Percentiles rank a stretch among this genome's conserved stretches.
Evolutionary conservation across 495 filamentous ascomycete genomes (phyloP).

Genomic region (Penicillium steckii): DNA sequence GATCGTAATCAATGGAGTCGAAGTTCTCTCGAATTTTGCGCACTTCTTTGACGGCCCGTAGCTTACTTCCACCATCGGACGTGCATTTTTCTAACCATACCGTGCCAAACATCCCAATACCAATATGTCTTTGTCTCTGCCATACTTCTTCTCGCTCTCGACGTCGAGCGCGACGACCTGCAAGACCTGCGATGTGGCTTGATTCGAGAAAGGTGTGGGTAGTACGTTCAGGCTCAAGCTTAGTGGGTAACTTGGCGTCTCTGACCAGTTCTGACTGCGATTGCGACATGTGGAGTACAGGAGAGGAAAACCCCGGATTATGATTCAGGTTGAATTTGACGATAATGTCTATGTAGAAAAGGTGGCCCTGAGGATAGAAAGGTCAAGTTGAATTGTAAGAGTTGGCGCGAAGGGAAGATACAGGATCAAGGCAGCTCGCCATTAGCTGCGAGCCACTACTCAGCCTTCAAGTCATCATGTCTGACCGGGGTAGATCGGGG

Average conservation of each 20-base stretch:
- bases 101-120: constrained; percentile 14
- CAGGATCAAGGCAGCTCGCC: background rate
- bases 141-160: constrained; percentile 12
- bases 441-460: background rate
- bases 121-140: constrained; percentile 7
- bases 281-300: constrained; percentile 13
- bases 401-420: background rate
- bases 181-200: background rate
- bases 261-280: constrained; percentile 19
- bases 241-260: constrained; percentile 15
- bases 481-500: constrained; percentile 1
- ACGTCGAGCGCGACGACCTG: constrained; percentile 1
- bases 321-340: background rate
- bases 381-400: background rate
- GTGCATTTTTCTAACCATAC: constrained; percentile 11
- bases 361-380: background rate
- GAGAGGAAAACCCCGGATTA: background rate
- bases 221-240: constrained; percentile 9
- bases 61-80: background rate
- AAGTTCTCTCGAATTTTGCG: background rate
- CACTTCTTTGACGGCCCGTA: constrained; percentile 16
- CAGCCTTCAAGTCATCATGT: background rate
- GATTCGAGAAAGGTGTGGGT: constrained; percentile 21
- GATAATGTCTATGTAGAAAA: background rate
- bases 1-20: constrained; percentile 21